Base-by-base conservation (phyloP, 352 stramenopile species). In the Aphanomyces astaci region DNA sequence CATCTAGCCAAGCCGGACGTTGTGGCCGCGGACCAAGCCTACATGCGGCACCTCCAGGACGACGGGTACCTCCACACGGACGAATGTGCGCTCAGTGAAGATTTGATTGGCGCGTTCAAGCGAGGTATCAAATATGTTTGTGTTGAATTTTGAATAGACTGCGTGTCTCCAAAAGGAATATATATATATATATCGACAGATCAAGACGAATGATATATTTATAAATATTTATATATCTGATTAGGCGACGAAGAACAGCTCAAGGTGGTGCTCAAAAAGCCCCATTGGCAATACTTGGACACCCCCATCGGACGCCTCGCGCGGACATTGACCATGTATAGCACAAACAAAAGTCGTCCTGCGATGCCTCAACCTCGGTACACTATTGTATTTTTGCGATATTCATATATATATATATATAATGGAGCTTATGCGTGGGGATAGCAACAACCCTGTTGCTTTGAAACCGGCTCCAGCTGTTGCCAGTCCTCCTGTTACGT, bases 91-190 rank as follows among this genome's bases (percentile, higher is more conserved):
- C 71, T 90, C 1, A 79, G 77, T 0, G 85, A 93, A 63, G 85
- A 93, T 52, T 74, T 93, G 11, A 84, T 93, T 43, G 79, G 82
- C 17, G 80, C 82, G 9, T 90, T 85, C 69, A 91, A 93, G 74
- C 59, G 59, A 19, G 43, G 59, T 59, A 22, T 30, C 17, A 15
- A 17, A 55, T 55, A 28, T 15, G 15, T n/a, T 49, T 22, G 2
- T 22, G 19, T 55, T 22, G 19, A n/a, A n/a, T n/a, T n/a, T n/a
- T n/a, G n/a, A n/a, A n/a, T n/a, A n/a, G n/a, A n/a, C n/a, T n/a
- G n/a, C n/a, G n/a, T n/a, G n/a, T n/a, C n/a, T n/a, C n/a, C n/a
- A n/a, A n/a, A n/a, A n/a, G n/a, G n/a, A n/a, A n/a, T n/a, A n/a
- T n/a, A n/a, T n/a, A n/a, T n/a, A n/a, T n/a, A n/a, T n/a, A n/a